Base-by-base conservation (phyloP, 2,329 filamentous ascomycete species). In the Didymella pinodella region DNA sequence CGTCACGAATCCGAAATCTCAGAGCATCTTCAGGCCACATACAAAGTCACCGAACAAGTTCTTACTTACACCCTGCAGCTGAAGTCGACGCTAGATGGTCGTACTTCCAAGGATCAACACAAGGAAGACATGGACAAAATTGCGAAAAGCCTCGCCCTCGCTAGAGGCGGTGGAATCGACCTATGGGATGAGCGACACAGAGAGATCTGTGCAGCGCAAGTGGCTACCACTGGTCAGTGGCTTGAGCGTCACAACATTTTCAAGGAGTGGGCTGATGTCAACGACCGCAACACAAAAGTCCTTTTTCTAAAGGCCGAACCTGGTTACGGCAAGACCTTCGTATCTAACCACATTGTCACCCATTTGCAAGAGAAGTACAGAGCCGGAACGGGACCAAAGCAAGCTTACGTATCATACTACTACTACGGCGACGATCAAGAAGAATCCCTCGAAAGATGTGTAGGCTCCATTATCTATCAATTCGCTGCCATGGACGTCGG, bases 391-490 rank as follows among this genome's bases (percentile, higher is more conserved):
- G 43, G 36, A 16, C 29, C 52, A 1, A 51, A 46, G 1, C 53
- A 38, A n/a, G 48, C 31, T 32, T 57, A 36, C 4, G 10, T 66
- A 12, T 57, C 60, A 1, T 66, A 66, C 44, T 66, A 66, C 48
- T 66, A 66, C 32, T 66, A 57, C 25, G 41, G 60, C 4, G 64
- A 59, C 4, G 62, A 63, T 1, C 63, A 59, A 32, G 43, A 54
- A 3, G 51, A 54, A 1, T 59, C 62, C 12, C 52, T 66, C 2
- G 64, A 66, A 16, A 38, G 44, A 11, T 66, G 59, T 1, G 20
- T 66, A 25, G 62, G 59, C 6, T 64, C 62, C 7, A 61, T 65
- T 43, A 57, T 66, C 25, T 64, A 63, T 20, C 64, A 66, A 2
- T 55, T 66, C 34, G n/a, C 34, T n/a, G 57, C 51, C 29, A 16